phyloP scores from a whole-genome alignment of 345 rosid genomes.

The Aquilaria yunnanensis region DNA sequence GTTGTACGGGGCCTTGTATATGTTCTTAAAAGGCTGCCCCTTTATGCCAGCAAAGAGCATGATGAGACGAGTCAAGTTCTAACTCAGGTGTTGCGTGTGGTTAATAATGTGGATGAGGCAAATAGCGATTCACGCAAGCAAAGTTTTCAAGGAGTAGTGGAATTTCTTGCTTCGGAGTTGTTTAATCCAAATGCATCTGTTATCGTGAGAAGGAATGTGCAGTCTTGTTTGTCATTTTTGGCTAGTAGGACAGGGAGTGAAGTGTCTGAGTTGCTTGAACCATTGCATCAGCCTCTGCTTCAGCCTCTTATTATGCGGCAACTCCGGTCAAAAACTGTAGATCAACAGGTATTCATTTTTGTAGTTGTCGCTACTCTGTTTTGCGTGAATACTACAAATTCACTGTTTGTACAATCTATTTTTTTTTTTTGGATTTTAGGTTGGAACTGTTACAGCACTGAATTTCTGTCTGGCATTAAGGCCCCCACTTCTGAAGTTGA shows the following conservation, averaged over 20 bases:
- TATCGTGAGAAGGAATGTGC: constrained; percentile 90
- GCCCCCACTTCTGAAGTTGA: constrained; percentile 96
- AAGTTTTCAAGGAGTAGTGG: constrained; percentile 94
- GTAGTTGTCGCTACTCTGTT: constrained; percentile 7
- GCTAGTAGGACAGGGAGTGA: constrained; percentile 99
- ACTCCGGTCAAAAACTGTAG: constrained; percentile 88
- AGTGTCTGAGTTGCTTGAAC: constrained; percentile 94
- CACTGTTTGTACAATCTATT: constrained; percentile 9
- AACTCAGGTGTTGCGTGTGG: constrained; percentile 95
- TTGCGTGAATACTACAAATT: constrained; percentile 14
- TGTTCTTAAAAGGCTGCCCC: constrained; percentile 89
- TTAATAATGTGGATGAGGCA: constrained; percentile 93
- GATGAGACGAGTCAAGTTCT: constrained; percentile 99
- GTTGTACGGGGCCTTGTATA: constrained; percentile 85
- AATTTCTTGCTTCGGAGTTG: constrained; percentile 89
- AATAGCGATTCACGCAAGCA: constrained; percentile 86
- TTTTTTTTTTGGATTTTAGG: constrained; percentile 36
- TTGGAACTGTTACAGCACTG: constrained; percentile 93
- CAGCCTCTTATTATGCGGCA: constrained; percentile 91
- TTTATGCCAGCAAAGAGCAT: constrained; percentile 91
- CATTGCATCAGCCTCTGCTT: constrained; percentile 73
- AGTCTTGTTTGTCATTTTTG: constrained; percentile 89
- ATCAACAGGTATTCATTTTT: constrained; percentile 71
- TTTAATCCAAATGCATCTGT: constrained; percentile 86
- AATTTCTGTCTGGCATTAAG: constrained; percentile 94